Conservation (phyloP, 345 rosid genomes). For the Gossypium raimondii region DNA sequence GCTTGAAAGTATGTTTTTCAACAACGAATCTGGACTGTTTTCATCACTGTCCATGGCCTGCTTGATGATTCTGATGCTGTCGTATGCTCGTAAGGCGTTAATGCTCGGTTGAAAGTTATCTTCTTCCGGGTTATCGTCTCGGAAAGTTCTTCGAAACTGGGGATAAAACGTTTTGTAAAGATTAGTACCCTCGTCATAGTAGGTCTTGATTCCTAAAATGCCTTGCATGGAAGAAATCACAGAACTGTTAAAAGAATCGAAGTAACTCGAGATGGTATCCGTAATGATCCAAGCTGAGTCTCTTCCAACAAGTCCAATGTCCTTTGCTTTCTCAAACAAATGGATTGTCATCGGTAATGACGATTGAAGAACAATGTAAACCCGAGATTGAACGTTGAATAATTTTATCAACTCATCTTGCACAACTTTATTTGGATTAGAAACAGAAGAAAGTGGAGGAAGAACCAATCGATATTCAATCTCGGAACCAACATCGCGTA, state of each 20-base stretch:
- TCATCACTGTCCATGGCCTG: constrained; percentile 10
- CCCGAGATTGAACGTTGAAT: constrained; percentile 23
- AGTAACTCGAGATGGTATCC: constrained; percentile 23
- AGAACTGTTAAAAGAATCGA: constrained; percentile 34
- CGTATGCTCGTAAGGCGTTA: constrained; percentile 37
- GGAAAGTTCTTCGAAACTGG: constrained; percentile 23
- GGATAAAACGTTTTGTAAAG: constrained; percentile 22
- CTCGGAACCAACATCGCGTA: constrained; percentile 29
- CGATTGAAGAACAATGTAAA: constrained; percentile 42
- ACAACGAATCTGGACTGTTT: constrained; percentile 1
- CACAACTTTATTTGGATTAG: constrained; percentile 20
- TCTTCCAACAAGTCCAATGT: constrained; percentile 31
- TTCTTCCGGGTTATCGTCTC: constrained; percentile 22
- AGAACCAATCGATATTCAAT: constrained; percentile 38
- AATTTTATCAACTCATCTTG: constrained; percentile 29
- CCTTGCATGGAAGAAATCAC: constrained; percentile 46
- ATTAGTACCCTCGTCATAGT: constrained; percentile 17
- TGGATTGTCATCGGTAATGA: constrained; percentile 32
- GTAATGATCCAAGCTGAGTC: constrained; percentile 46
- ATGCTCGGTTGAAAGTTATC: constrained; percentile 32
- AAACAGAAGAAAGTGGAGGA: constrained; percentile 29
- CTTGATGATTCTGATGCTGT: constrained; percentile 27
- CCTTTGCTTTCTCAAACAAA: constrained; percentile 38
- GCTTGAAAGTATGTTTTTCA: constrained; percentile 20
- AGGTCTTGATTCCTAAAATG: constrained; percentile 36